phyloP scores from a whole-genome alignment of 768 basidiomycete species.

The Podaxis sp. region DNA sequence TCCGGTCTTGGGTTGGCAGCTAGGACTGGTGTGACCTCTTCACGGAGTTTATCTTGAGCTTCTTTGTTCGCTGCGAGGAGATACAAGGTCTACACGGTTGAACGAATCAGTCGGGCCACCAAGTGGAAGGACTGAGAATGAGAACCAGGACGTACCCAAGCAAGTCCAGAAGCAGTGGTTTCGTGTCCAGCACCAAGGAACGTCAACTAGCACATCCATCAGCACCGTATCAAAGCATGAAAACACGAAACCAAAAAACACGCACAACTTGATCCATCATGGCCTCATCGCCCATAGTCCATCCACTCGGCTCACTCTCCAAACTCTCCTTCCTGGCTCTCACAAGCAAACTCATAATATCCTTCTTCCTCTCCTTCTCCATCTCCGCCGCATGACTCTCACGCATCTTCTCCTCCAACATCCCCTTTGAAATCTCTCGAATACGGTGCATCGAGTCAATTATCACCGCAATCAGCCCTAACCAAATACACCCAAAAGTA shows the following conservation, averaged over 20 bases:
- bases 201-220: conserved; percentile 26
- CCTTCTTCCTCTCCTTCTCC: conserved; percentile 38
- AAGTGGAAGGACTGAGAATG: no score
- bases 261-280: conserved; percentile 51
- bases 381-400: conserved; percentile 28
- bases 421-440: conserved; percentile 31
- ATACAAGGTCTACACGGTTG: conserved; percentile 31
- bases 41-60: conserved; percentile 38
- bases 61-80: conserved; percentile 39
- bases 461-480: conserved; percentile 16
- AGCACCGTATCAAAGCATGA: neutral
- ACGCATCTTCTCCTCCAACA: conserved; percentile 36
- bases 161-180: conserved; percentile 35
- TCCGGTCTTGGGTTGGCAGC: conserved; percentile 29
- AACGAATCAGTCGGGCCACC: no score
- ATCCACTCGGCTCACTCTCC: conserved; percentile 27
- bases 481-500: no score
- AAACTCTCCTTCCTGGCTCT: conserved; percentile 35
- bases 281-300: conserved; percentile 39
- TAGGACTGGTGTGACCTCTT: conserved; percentile 37
- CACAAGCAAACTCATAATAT: conserved; percentile 51
- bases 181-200: conserved; percentile 37
- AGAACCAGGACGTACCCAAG: conserved; percentile 29
- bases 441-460: conserved; percentile 39
- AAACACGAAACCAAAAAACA: neutral